Percentiles rank a stretch among this genome's conserved stretches.
These are phyloP conservation scores for Beauveria rudraprayagi DNA, from an alignment of 2,329 filamentous ascomycete species.

Conservation along the genomic window DNA sequence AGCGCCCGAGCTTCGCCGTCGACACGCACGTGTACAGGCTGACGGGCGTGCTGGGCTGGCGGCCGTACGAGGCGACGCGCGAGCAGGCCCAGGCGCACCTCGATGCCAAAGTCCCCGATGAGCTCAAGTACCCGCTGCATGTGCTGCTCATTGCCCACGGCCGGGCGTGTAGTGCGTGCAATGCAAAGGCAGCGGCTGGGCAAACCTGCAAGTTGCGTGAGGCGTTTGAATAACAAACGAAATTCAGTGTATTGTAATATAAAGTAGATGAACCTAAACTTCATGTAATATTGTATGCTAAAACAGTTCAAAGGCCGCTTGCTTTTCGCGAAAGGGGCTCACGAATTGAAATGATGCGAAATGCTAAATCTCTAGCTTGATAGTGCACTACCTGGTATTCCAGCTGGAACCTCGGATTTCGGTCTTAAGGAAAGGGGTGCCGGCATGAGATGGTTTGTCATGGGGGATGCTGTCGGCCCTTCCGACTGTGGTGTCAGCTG, in stretches of 20 bases:
- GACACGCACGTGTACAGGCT: constrained; percentile 46
- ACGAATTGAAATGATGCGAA: neutral
- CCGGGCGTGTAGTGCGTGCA: constrained; percentile 36
- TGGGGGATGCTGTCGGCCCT: neutral
- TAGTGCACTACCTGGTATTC: no score
- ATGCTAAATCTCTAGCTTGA: neutral
- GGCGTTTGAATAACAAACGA: neutral
- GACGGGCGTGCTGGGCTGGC: constrained; percentile 40
- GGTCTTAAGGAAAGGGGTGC: neutral
- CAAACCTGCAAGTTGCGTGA: constrained; percentile 3
- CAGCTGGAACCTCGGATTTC: neutral
- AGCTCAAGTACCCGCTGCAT: constrained; percentile 43
- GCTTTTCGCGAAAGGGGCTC: neutral
- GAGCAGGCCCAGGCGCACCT: constrained; percentile 43
- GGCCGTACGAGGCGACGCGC: constrained; percentile 30
- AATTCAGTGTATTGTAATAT: neutral
- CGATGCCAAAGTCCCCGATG: constrained; percentile 38
- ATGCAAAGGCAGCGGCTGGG: constrained; percentile 19
- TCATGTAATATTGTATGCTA: neutral
- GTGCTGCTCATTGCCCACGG: constrained; percentile 42
- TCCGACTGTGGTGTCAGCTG: neutral
- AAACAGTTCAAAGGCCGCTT: neutral
- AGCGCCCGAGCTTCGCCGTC: constrained; percentile 40
- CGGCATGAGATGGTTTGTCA: neutral
- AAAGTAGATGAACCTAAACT: neutral